Percentiles rank a stretch among this genome's conserved stretches.
phyloP scores from a whole-genome alignment of 768 basidiomycete species.

The Suillus plorans region DNA sequence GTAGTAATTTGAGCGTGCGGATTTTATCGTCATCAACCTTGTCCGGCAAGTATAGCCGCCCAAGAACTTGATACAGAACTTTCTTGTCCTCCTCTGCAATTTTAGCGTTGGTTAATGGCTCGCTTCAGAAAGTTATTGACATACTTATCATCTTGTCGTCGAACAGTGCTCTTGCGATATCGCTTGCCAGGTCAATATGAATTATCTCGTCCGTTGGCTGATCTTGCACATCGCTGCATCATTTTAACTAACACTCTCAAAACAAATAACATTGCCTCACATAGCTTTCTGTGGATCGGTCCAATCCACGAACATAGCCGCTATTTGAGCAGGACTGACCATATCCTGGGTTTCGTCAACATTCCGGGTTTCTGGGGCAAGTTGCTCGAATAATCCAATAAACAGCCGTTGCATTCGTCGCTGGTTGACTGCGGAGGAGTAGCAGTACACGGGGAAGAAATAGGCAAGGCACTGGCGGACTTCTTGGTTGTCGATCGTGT shows the following conservation, averaged over 20 bases:
- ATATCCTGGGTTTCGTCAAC: constrained; percentile 73
- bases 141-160: constrained; percentile 52
- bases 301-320: constrained; percentile 84
- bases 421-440: constrained; percentile 76
- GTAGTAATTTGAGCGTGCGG: constrained; percentile 57
- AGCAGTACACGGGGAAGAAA: constrained; percentile 86
- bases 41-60: constrained; percentile 66
- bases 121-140: constrained; percentile 21
- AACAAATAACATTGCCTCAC: constrained; percentile 34
- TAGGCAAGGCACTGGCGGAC: constrained; percentile 83
- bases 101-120: not conserved
- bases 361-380: constrained; percentile 56
- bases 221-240: constrained; percentile 40
- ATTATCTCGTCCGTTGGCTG: constrained; percentile 39
- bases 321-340: constrained; percentile 71
- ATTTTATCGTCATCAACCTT: constrained; percentile 69
- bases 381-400: constrained; percentile 62
- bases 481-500: constrained; percentile 77
- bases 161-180: constrained; percentile 49
- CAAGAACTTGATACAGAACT: constrained; percentile 59
- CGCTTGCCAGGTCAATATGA: constrained; percentile 57
- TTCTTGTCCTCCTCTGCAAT: constrained; percentile 60
- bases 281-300: constrained; percentile 77
- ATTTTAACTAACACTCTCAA: not conserved
- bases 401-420: constrained; percentile 71